Evolutionary conservation across 2,329 filamentous ascomycete species (phyloP), one percentile per base, ranked within the genome.

Genomic region (Botrytis fragariae): DNA sequence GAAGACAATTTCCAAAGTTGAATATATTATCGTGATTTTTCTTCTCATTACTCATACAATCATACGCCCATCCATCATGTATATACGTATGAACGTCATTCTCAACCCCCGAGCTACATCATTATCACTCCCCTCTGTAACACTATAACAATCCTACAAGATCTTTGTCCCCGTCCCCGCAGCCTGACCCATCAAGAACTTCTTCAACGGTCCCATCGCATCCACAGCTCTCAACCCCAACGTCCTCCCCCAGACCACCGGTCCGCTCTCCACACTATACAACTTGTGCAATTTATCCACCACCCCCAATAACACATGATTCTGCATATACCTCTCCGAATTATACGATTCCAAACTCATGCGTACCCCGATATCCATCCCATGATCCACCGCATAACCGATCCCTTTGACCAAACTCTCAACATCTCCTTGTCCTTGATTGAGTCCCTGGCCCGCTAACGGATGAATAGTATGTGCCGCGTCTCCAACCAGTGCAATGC

Each of bases 381-480:
- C 96, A 76, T 96, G 93, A 61, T 86, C 84, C 29, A 97, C 91
- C 5, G 94, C 92, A 77, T 91, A 91, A 74, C 90, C 89, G 69
- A 99, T 92, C 0, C 90, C 90, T 75, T 87, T 87, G 10, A 91
- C 90, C 0, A 99, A 88, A 71, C 92, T 92, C 78, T 93, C 91
- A 0, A 96, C 92, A 81, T 99, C 96, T 29, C 90, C 94, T 76
- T 98, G 91, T 1, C 96, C 96, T 79, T 97, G 92, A 80, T 99
- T 99, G 22, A 99, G 86, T 1, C 96, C 96, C 82, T 98, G 96
- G 0, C 96, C 96, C 1, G 94, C 96, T 6, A 99, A 90, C 0
- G 96, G 96, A 82, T 99, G 96, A 76, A 97, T 91, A 1, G 95
- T 97, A 82, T 99, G 96, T 12, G 96, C 96, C 1, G 96, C 96